A percentile compares a stretch with the other conserved stretches of the same genome.
phyloP scores from a whole-genome alignment of 495 filamentous ascomycete species.

The Amphirosellinia nigrospora region DNA sequence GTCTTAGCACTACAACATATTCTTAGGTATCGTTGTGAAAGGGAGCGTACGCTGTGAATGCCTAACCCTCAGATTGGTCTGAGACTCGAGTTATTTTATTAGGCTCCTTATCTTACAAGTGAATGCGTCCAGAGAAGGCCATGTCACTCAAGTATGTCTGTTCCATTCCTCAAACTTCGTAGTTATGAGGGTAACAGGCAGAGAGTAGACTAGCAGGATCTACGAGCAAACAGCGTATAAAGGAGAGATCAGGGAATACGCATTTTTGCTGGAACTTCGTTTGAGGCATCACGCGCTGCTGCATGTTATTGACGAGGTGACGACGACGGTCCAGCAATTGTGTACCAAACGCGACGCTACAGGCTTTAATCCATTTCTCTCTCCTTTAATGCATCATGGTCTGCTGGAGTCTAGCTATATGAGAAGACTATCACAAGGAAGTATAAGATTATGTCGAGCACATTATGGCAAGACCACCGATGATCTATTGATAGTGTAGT shows the following conservation, averaged over 20 bases:
- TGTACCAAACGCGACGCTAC: neutral
- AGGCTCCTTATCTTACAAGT: neutral
- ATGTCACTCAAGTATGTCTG: neutral
- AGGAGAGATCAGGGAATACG: neutral
- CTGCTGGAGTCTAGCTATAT: neutral
- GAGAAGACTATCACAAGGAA: neutral
- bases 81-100: neutral
- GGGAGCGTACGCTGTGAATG: neutral
- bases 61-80: neutral
- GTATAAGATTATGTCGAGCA: neutral
- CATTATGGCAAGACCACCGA: neutral
- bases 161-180: neutral
- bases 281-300: neutral
- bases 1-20: neutral
- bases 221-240: neutral
- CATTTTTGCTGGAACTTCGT: neutral
- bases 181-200: neutral
- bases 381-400: neutral
- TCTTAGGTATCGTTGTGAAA: no score
- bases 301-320: neutral
- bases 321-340: neutral
- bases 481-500: neutral
- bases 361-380: neutral
- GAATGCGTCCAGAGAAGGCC: no score
- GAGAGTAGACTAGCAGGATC: neutral